phyloP scores from a whole-genome alignment of 2,329 filamentous ascomycete genomes.

The Westerdykella ornata region DNA sequence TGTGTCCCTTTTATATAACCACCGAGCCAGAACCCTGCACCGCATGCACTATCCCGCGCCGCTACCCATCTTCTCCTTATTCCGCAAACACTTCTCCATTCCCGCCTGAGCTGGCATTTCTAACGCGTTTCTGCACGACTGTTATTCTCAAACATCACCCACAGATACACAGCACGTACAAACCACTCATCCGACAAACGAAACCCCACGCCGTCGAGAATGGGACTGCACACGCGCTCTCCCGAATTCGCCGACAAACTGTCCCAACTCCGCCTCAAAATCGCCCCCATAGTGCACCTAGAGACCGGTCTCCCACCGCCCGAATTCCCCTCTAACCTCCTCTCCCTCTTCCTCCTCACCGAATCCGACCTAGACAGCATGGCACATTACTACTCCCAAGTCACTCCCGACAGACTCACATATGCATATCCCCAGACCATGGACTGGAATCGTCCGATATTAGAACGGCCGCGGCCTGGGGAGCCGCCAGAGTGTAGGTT shows the following conservation, averaged over 20 bases:
- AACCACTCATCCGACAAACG: background rate
- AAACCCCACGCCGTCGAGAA: background rate
- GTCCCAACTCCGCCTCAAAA: conserved; percentile 56
- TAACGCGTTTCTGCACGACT: background rate
- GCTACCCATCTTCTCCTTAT: too few species aligned
- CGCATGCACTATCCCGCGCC: background rate
- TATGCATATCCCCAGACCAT: conserved; percentile 62
- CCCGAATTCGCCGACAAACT: conserved; percentile 56
- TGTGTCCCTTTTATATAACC: conserved; percentile 22
- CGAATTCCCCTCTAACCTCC: conserved; percentile 58
- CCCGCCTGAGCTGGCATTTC: too few species aligned
- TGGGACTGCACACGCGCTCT: conserved; percentile 16
- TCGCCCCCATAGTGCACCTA: conserved; percentile 58
- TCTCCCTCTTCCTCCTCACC: conserved; percentile 68
- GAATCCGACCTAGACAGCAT: conserved; percentile 63
- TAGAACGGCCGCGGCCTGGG: background rate
- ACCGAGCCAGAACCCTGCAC: conserved; percentile 9
- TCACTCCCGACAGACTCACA: conserved; percentile 50
- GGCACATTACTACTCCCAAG: conserved; percentile 68
- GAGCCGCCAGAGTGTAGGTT: conserved; percentile 21
- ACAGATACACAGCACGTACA: background rate
- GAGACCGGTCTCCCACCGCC: conserved; percentile 57
- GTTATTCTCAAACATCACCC: background rate
- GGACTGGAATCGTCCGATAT: conserved; percentile 47
- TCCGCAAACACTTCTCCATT: too few species aligned